Conservation (phyloP, 768 basidiomycete genomes). For the Paxillus involutus region DNA sequence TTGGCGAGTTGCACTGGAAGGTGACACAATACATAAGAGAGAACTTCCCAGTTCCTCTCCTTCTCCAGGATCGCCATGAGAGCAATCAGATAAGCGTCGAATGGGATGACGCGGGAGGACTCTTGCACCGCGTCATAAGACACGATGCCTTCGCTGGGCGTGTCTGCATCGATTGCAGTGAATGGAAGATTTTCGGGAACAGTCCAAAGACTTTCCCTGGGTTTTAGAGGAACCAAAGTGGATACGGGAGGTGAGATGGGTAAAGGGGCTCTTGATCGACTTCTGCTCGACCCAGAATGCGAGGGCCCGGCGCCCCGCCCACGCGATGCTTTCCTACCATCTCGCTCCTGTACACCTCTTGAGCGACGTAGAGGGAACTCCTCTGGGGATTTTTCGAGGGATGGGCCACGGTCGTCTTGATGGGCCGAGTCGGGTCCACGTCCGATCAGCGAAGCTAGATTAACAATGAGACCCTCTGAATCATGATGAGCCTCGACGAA, state of each 20-base stretch:
- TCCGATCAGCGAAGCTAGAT: conserved; percentile 65
- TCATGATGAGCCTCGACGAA: conserved; percentile 57
- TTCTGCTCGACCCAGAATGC: conserved; percentile 53
- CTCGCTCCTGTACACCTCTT: conserved; percentile 49
- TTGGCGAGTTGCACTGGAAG: conserved; percentile 89
- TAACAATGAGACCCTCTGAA: conserved; percentile 52
- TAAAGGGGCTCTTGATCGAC: conserved; percentile 56
- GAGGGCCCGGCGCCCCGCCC: conserved; percentile 48
- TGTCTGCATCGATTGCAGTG: conserved; percentile 50
- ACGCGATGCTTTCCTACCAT: conserved; percentile 50
- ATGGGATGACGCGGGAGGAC: conserved; percentile 54
- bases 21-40: conserved; percentile 90
- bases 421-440: conserved; percentile 37
- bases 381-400: conserved; percentile 23
- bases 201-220: conserved; percentile 58
- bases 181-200: conserved; percentile 69
- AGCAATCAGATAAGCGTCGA: conserved; percentile 70
- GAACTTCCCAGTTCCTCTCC: conserved; percentile 88
- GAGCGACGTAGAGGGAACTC: conserved; percentile 42
- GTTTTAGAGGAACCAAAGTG: conserved; percentile 30
- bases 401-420: conserved; percentile 26
- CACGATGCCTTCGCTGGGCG: conserved; percentile 64
- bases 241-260: conserved; percentile 27
- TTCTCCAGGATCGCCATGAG: conserved; percentile 66
- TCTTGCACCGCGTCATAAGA: conserved; percentile 59